Evolutionary conservation across 176 grass and related monocot genomes (phyloP), one percentile per base, ranked within the genome.

Genomic region (Triticum aestivum): DNA sequence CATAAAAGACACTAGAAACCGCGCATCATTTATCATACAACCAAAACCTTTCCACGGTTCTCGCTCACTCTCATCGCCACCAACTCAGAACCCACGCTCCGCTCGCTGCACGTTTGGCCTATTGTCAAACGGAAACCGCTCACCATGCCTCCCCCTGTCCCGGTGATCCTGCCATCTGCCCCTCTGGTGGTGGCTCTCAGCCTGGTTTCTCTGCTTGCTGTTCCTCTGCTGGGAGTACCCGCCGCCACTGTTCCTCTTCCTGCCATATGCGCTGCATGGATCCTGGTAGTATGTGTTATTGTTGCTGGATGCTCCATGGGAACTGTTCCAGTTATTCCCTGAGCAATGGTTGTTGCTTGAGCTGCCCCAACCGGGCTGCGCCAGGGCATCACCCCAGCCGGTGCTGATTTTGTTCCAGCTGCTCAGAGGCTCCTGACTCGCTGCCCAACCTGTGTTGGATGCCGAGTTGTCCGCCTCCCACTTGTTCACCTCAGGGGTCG

Each of bases 221-320:
- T 34, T 87, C 66, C 79, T 86, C 47, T 78, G 73, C 18, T 79
- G 78, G 17, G 74, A 83, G 51, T 75, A 64, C 12, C 79, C 86
- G 12, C 79, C 83, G 2, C 59, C 32, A 9, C 47, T 5, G 5
- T 80, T 85, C 54, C 79, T 67, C 69, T 90, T 93, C 74, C 83
- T 93, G 42, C 86, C 83, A 72, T 44, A 80, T 6, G 54, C 30
- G 26, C 37, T 56, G 12, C 66, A 65, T 34, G 23, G 68, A 66
- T 93, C 79, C 71, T 61, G 58, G 66, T 85, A 72, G 66, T 85
- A 78, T 73, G 81, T 85, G 35, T 79, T 83, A 37, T 35, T 75
- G 29, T 83, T 83, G 45, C 44, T 75, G 47, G 67, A 69, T 29
- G 39, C 61, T 65, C 73, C 68, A 68, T 69, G 9, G 69, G 65